Percentiles rank a stretch among this genome's conserved stretches.
Conservation (phyloP, 306 rosid species). For the Dicorynia guianensis region DNA sequence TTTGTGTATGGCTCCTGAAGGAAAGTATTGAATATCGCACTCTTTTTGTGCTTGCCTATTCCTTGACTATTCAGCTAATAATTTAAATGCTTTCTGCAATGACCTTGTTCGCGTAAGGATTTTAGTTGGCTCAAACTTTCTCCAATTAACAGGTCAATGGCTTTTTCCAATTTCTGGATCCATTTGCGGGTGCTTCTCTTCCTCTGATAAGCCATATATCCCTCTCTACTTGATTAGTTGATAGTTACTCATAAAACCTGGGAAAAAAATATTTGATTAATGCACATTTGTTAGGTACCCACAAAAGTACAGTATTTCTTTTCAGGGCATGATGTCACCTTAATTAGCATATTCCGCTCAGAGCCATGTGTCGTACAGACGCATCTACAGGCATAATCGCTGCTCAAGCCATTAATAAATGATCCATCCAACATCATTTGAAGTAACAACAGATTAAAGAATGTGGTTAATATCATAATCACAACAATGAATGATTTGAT, state of each 20-base stretch:
- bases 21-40: slow-evolving; percentile 33
- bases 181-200: slow-evolving; percentile 11
- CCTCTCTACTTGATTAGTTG: slow-evolving; percentile 5
- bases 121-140: slow-evolving; percentile 28
- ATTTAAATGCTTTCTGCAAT: slow-evolving; percentile 33
- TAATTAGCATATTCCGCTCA: slow-evolving; percentile 48
- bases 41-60: slow-evolving; percentile 38
- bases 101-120: not conserved
- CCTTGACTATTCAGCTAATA: slow-evolving; percentile 21
- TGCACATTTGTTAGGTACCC: slow-evolving; percentile 28
- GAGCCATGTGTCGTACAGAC: slow-evolving; percentile 43
- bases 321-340: slow-evolving; percentile 37
- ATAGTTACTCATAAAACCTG: not conserved
- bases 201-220: not conserved
- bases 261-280: not conserved
- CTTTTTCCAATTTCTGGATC: not conserved
- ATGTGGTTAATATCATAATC: slow-evolving; percentile 25
- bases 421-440: slow-evolving; percentile 37
- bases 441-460: slow-evolving; percentile 35
- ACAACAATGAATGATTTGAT: slow-evolving; percentile 44
- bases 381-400: slow-evolving; percentile 46
- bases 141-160: slow-evolving; percentile 18
- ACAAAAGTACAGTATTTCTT: slow-evolving; percentile 37
- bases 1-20: slow-evolving; percentile 30
- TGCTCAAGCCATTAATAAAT: slow-evolving; percentile 27